phyloP scores from a whole-genome alignment of 2,329 filamentous ascomycete species.

The Gaeumannomyces tritici region DNA sequence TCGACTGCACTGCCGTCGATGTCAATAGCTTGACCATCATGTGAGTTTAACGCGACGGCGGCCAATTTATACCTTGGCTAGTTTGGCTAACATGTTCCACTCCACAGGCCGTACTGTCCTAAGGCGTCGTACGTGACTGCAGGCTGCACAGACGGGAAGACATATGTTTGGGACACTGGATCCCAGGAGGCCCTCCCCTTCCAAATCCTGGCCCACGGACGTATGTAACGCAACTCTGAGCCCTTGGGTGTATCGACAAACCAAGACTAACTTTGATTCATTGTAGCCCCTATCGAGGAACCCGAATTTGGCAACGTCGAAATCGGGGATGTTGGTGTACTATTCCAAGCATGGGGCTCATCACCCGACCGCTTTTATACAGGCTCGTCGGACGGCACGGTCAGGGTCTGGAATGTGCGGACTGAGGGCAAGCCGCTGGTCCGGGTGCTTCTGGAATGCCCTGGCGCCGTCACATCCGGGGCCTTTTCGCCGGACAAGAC shows the following conservation, averaged over 20 bases:
- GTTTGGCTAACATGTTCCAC: slow-evolving; percentile 12
- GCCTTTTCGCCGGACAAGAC: slow-evolving; percentile 47
- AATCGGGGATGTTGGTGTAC: slow-evolving; percentile 50
- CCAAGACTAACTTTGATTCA: slow-evolving; percentile 1
- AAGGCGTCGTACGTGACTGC: slow-evolving; percentile 46
- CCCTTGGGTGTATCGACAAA: too few species aligned
- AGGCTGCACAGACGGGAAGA: slow-evolving; percentile 50
- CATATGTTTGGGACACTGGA: slow-evolving; percentile 54
- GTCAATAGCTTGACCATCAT: slow-evolving; percentile 54
- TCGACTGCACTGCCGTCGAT: slow-evolving; percentile 50
- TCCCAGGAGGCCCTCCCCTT: slow-evolving; percentile 42
- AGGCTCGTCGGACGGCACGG: slow-evolving; percentile 51
- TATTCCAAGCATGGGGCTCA: slow-evolving; percentile 53
- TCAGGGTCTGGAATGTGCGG: slow-evolving; percentile 55
- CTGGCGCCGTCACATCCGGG: slow-evolving; percentile 47
- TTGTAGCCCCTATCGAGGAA: slow-evolving; percentile 20
- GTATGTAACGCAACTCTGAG: slow-evolving; percentile 21
- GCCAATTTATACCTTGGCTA: not conserved
- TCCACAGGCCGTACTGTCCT: slow-evolving; percentile 38
- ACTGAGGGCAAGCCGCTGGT: slow-evolving; percentile 33
- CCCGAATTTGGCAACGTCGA: slow-evolving; percentile 33
- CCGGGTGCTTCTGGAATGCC: slow-evolving; percentile 41
- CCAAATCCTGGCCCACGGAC: slow-evolving; percentile 44
- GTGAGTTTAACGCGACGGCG: slow-evolving; percentile 19
- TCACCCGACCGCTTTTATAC: slow-evolving; percentile 51